Evolutionary conservation across 805 yeast genomes (phyloP), one percentile per base, ranked within the genome.

Genomic region (Barnettozyma botsteinii): DNA sequence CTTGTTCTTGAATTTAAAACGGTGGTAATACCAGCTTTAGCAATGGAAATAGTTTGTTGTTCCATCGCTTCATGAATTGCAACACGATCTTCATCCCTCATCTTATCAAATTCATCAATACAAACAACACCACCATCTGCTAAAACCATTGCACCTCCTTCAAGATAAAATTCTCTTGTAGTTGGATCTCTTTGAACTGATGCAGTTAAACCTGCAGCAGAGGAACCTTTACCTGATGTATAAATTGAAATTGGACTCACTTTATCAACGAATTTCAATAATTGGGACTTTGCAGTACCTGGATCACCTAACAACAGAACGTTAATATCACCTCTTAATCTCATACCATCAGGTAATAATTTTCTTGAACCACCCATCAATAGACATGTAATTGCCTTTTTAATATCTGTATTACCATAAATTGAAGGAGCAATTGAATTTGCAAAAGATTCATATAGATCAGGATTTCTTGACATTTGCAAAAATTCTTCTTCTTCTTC

Each of bases 21-120:
- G 0, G 99, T 93, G 3, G 98, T 93, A 52, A 93, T 93, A 61
- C 99, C 99, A 9, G 99, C 99, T 62, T 93, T 93, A 24, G 99
- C 98, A 60, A 93, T 89, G 12, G 98, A 91, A 44, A 93, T 93
- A 0, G 98, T 93, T 65, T 93, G 99, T 64, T 93, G 99, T 67
- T 93, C 99, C 99, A 93, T 93, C 11, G 98, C 98, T 70, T 93
- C 99, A 64, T 93, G 99, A 51, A 93, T 93, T 0, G 98, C 98
- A 28, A 93, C 98, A 59, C 99, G 75, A 64, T 93, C 98, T 60
- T 93, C 98, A 57, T 93, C 99, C 60, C 98, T 75, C 99, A 93
- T 93, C 70, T 93, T 93, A 63, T 93, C 99, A 59, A 93, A 93
- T 72, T 93, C 99, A 69, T 93, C 99, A 57, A 93, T 93, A 73